Conservation (phyloP, 306 rosid species). For the Dalbergia oliveri region DNA sequence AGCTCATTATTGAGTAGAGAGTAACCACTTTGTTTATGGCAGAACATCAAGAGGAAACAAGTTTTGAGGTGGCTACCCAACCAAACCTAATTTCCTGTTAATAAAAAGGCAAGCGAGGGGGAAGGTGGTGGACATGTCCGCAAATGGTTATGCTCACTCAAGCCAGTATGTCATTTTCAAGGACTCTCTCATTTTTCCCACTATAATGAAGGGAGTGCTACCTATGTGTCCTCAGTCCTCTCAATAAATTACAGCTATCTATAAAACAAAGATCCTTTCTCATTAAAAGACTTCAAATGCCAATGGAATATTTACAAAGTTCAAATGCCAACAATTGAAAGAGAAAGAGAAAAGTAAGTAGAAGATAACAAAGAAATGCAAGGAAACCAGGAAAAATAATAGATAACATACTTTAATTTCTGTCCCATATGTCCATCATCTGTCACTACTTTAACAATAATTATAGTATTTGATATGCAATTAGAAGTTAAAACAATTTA, state of each 20-base stretch:
- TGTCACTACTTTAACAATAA: constrained; percentile 3
- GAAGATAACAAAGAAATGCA: not conserved
- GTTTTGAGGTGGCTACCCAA: not conserved
- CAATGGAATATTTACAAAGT: not conserved
- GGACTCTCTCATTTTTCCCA: not conserved
- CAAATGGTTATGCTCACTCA: constrained; percentile 3
- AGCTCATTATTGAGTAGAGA: not conserved
- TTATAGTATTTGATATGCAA: not conserved
- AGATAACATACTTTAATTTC: not conserved
- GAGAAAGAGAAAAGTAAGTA: not conserved
- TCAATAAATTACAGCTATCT: not conserved
- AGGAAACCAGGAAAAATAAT: not conserved
- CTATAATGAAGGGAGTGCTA: not conserved
- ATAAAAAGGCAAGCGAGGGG: not conserved
- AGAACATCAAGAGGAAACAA: not conserved
- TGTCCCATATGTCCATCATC: not conserved
- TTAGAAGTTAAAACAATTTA: constrained; percentile 14
- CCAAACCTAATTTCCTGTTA: not conserved
- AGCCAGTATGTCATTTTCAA: not conserved
- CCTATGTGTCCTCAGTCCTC: not conserved
- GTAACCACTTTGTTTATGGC: not conserved
- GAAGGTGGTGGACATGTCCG: not conserved
- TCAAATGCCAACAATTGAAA: constrained; percentile 1
- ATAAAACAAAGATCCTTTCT: not conserved
- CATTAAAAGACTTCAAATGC: constrained; percentile 5